Evolutionary conservation across 164 flowering plant species (phyloP), one percentile per base, ranked within the genome.

Genomic region (Nelumbo lutea): DNA sequence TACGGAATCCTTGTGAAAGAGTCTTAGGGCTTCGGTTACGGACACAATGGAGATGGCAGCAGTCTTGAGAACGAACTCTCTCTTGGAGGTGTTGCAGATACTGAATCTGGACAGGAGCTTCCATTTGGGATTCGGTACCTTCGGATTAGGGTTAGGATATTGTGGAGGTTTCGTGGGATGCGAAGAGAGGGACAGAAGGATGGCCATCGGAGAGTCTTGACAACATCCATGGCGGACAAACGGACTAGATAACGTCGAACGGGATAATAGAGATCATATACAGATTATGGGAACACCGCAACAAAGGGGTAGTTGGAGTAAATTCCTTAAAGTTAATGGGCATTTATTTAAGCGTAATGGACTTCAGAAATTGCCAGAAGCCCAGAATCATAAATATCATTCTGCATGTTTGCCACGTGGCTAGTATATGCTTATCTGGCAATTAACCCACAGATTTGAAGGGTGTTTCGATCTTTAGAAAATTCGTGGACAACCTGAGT

Each of bases 201-300:
- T 44, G 64, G 86, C 88, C 88, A 83, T 86, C 80, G 66, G 70
- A 74, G 73, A 71, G 61, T 69, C 75, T 66, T 57, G 75, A 72
- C 61, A 64, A 50, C 55, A 55, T 61, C 79, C 86, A 81, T 80
- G 74, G 75, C 42, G 64, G 52, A 58, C 48, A 61, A 56, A 13
- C 9, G 67, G 75, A 51, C 44, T 59, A 77, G 83, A 82, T 80
- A 82, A 78, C 66, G 83, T 73, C 78, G 78, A 81, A 59, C 74
- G 60, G 68, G 40, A 1, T 42, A 43, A 5, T 5, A 27, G 27
- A 27, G 9, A 51, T 40, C 5, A 56, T 52, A 6, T 9, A 39
- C 48, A 55, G 38, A 43, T 43, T 27, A 6, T 9, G 7, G 38
- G 27, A 51, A 6, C 58, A 60, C 48, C 42, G 4, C 53, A 42